These are phyloP conservation scores for Ceratocystis ficicola DNA, from an alignment of 2,329 filamentous ascomycete species.

Conservation along the genomic window DNA sequence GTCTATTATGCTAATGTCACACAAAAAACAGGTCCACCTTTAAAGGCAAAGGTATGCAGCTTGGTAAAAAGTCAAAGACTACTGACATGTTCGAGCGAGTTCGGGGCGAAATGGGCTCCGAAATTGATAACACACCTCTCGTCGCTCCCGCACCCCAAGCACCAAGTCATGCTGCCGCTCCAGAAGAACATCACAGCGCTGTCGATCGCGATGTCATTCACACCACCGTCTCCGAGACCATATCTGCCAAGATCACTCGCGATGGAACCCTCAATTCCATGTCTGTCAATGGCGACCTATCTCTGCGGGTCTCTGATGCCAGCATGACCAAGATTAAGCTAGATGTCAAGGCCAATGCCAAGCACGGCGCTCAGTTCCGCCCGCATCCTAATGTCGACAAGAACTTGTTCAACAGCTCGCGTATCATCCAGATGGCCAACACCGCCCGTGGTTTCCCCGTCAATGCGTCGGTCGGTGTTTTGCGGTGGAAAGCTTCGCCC, in stretches of 20 bases:
- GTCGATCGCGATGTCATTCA: constrained; percentile 76
- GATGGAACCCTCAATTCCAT: constrained; percentile 81
- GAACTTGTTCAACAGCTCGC: constrained; percentile 67
- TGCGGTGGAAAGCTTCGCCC: constrained; percentile 81
- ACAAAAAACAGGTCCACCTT: constrained; percentile 43
- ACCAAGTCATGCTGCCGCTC: constrained; percentile 35
- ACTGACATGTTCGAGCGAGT: constrained; percentile 97
- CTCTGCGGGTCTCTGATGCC: constrained; percentile 78
- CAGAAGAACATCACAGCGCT: constrained; percentile 48
- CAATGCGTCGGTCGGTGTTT: constrained; percentile 83
- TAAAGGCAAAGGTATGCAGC: constrained; percentile 96
- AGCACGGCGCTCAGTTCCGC: constrained; percentile 78
- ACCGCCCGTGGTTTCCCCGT: constrained; percentile 78
- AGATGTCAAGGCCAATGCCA: constrained; percentile 60
- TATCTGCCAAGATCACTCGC: constrained; percentile 75
- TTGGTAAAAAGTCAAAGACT: constrained; percentile 97
- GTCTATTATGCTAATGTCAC: constrained; percentile 12
- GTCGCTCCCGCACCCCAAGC: constrained; percentile 45
- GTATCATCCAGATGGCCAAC: constrained; percentile 83
- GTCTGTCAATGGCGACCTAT: constrained; percentile 81
- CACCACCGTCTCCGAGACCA: constrained; percentile 76
- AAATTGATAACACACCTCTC: constrained; percentile 65
- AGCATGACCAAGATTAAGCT: constrained; percentile 87
- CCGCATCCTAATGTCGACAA: constrained; percentile 96
- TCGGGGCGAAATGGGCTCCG: constrained; percentile 76